Evolutionary conservation across 2,329 filamentous ascomycete species (phyloP).

Genomic region (Lecanicillium sp.): DNA sequence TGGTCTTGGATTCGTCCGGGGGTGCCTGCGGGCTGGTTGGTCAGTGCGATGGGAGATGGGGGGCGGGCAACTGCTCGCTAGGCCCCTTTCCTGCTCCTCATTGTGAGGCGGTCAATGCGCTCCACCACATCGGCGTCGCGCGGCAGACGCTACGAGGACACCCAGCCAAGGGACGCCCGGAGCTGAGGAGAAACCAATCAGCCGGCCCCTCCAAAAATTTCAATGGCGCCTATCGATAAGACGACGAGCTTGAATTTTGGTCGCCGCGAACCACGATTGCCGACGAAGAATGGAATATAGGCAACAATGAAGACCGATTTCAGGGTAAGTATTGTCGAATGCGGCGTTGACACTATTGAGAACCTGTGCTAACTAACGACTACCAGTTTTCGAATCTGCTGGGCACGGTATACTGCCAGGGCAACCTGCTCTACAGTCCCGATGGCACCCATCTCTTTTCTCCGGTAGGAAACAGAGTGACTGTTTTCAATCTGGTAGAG

Average conservation of each 20-base stretch:
- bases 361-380: neutral
- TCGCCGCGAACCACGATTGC: conserved; percentile 9
- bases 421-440: conserved; percentile 92
- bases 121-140: conserved; percentile 10
- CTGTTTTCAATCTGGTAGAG: conserved; percentile 95
- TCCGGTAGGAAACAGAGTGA: conserved; percentile 91
- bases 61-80: conserved; percentile 6
- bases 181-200: conserved; percentile 25
- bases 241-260: conserved; percentile 19
- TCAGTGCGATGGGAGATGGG: conserved; percentile 10
- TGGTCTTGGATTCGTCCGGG: conserved; percentile 9
- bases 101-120: conserved; percentile 14
- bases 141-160: no score
- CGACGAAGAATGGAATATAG: conserved; percentile 26
- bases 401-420: conserved; percentile 96
- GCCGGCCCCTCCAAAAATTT: conserved; percentile 24
- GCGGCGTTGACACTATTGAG: neutral
- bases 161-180: conserved; percentile 10
- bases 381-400: conserved; percentile 91
- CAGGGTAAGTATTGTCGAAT: conserved; percentile 55
- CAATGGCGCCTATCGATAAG: conserved; percentile 26
- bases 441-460: conserved; percentile 95
- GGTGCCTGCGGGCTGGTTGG: conserved; percentile 10
- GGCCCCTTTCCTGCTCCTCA: conserved; percentile 9
- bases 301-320: conserved; percentile 96